Percentiles rank a stretch among this genome's conserved stretches.
phyloP scores from a whole-genome alignment of 208 protist genomes.

The Trichomonas vaginalis region DNA sequence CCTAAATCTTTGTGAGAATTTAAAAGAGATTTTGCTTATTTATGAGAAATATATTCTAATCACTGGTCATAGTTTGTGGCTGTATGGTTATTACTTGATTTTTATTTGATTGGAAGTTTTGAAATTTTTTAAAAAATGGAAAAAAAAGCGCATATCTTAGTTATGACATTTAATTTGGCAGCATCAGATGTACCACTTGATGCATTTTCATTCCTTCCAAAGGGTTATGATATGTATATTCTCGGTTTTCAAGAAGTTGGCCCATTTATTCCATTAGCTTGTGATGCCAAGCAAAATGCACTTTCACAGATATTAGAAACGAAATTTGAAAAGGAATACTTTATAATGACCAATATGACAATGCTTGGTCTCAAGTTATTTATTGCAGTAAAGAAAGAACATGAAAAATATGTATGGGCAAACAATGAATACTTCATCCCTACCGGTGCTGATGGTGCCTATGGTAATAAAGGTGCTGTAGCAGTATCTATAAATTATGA shows the following conservation, averaged over 20 bases:
- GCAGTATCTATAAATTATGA: neutral
- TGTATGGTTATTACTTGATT: too few relatives aligned
- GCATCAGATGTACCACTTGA: neutral
- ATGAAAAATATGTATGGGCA: neutral
- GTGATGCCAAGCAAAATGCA: neutral
- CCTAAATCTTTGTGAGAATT: too few relatives aligned
- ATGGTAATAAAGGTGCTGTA: neutral
- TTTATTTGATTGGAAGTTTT: too few relatives aligned
- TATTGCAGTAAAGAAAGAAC: neutral
- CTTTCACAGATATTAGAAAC: neutral
- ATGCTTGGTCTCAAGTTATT: neutral
- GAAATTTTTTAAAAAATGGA: neutral
- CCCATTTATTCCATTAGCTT: neutral
- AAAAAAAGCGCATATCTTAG: neutral
- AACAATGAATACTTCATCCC: neutral
- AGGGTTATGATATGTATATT: neutral
- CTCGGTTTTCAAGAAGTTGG: constrained; percentile 10
- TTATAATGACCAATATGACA: neutral
- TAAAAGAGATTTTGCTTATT: too few relatives aligned
- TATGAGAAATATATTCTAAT: too few relatives aligned
- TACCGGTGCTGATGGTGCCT: neutral
- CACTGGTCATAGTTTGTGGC: too few relatives aligned
- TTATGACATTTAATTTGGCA: neutral
- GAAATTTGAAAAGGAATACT: neutral
- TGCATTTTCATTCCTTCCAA: neutral